phyloP scores from a whole-genome alignment of 2,329 filamentous ascomycete species.

The Graphilbum ipis-grandicollis region DNA sequence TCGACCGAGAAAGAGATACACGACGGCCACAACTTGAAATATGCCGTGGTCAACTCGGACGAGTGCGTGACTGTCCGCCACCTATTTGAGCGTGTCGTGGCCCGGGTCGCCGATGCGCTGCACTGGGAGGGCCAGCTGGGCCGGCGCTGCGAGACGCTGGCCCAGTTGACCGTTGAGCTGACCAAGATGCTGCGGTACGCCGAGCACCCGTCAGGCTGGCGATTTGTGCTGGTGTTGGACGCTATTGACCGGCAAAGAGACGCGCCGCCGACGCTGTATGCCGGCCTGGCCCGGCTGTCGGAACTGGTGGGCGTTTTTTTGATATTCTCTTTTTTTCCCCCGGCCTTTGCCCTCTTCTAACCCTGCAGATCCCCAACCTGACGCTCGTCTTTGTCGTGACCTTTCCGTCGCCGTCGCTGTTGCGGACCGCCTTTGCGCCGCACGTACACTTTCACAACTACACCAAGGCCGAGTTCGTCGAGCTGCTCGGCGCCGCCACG shows the following conservation, averaged over 20 bases:
- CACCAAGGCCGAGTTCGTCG: conserved; percentile 59
- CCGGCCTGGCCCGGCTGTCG: conserved; percentile 64
- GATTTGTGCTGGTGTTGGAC: conserved; percentile 75
- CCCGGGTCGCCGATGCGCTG: conserved; percentile 37
- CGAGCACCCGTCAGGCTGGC: conserved; percentile 20
- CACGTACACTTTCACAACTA: conserved; percentile 77
- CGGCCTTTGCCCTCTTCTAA: too few species aligned
- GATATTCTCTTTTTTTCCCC: not conserved
- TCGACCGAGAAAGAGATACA: too few species aligned
- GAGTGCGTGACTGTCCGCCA: conserved; percentile 70
- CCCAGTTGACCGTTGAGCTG: conserved; percentile 58
- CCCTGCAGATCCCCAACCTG: conserved; percentile 56
- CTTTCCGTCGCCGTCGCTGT: conserved; percentile 48
- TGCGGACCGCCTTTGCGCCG: conserved; percentile 53
- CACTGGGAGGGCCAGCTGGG: conserved; percentile 28
- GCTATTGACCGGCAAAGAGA: conserved; percentile 75
- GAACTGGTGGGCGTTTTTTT: too few species aligned
- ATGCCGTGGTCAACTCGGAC: conserved; percentile 48
- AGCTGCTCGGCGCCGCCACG: conserved; percentile 48
- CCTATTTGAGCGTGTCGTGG: conserved; percentile 54
- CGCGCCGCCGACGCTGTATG: conserved; percentile 57
- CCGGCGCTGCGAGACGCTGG: conserved; percentile 60
- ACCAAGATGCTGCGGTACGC: conserved; percentile 39
- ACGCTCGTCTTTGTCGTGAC: conserved; percentile 64
- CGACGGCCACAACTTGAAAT: conserved; percentile 10